phyloP scores from a whole-genome alignment of 129 eudicot genomes.

The Flaveria trinervia region DNA sequence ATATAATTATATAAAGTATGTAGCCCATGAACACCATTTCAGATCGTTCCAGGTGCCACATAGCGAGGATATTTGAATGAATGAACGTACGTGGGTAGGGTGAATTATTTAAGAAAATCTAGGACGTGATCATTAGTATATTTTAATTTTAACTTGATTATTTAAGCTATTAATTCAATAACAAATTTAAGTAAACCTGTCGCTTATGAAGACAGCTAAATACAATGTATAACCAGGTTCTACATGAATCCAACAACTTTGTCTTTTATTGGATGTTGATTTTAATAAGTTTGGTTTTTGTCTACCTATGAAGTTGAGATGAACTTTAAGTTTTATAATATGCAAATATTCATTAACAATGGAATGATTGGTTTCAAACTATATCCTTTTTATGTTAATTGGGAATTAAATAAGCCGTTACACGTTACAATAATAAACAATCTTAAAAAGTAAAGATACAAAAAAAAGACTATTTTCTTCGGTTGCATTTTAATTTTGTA shows the following conservation, averaged over 20 bases:
- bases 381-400: not conserved
- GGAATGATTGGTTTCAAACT: not conserved
- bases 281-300: constrained; percentile 12
- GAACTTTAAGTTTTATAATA: not conserved
- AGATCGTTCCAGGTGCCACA: not conserved
- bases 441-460: not conserved
- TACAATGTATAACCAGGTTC: constrained; percentile 8
- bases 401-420: not conserved
- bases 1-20: too few relatives aligned
- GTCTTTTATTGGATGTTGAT: not conserved
- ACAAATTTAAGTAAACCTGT: not conserved
- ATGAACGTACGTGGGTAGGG: not conserved
- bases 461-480: not conserved
- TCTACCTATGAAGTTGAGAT: not conserved
- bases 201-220: not conserved
- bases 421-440: not conserved
- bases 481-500: not conserved
- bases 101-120: not conserved
- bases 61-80: not conserved
- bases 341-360: not conserved
- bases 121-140: not conserved
- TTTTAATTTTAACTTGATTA: not conserved
- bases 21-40: too few relatives aligned
- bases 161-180: not conserved
- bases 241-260: not conserved